phyloP scores from a whole-genome alignment of 2,329 filamentous ascomycete genomes.

The Alternaria triticina region DNA sequence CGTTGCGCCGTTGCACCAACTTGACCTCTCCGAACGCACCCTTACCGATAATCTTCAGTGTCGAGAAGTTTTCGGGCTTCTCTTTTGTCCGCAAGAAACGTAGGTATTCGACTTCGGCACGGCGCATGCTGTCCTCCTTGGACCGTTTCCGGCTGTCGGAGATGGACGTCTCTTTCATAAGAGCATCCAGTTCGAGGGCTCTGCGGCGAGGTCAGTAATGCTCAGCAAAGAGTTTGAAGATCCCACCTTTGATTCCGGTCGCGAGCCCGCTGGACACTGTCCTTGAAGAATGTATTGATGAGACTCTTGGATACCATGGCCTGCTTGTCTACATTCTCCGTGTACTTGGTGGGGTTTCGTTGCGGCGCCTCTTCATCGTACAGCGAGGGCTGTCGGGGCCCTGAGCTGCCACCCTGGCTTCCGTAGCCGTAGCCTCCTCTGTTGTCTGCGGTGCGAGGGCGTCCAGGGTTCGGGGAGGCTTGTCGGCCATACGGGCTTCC shows the following conservation, averaged over 20 bases:
- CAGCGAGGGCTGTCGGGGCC: conserved; percentile 64
- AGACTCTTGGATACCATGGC: conserved; percentile 70
- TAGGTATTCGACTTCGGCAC: conserved; percentile 89
- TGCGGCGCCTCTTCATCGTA: conserved; percentile 75
- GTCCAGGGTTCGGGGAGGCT: conserved; percentile 72
- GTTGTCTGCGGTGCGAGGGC: conserved; percentile 83
- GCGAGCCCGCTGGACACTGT: conserved; percentile 93
- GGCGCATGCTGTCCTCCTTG: conserved; percentile 82
- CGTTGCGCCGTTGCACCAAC: conserved; percentile 93
- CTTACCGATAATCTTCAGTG: conserved; percentile 98
- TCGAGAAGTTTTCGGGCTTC: conserved; percentile 91
- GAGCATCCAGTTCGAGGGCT: conserved; percentile 89
- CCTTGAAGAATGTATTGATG: conserved; percentile 88
- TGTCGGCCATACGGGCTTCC: conserved; percentile 72
- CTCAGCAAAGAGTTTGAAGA: not conserved
- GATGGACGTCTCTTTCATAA: conserved; percentile 78
- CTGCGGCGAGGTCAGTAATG: conserved; percentile 56
- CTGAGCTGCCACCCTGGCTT: conserved; percentile 71
- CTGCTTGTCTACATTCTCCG: conserved; percentile 81
- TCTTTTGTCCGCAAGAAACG: conserved; percentile 94
- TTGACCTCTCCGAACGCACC: conserved; percentile 98
- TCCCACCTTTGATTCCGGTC: conserved; percentile 91
- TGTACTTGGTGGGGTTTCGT: conserved; percentile 82
- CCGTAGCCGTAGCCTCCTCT: conserved; percentile 64
- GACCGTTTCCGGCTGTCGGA: conserved; percentile 79